Base-by-base conservation (phyloP, 1,284 basidiomycete species). In the Apiotrichum gracile region DNA sequence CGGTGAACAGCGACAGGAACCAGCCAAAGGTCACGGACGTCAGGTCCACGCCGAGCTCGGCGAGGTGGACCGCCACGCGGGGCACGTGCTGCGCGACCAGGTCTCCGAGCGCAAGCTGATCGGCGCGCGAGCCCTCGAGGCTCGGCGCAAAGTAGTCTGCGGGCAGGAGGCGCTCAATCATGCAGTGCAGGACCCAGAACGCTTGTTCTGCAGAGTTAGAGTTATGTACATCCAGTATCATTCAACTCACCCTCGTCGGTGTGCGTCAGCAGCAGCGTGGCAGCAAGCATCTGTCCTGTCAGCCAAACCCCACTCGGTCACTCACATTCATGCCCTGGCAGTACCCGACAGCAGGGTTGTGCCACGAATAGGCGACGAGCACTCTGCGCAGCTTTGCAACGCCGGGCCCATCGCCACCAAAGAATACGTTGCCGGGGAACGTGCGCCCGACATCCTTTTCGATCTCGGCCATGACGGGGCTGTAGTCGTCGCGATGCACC, bases 11-110 rank as follows among this genome's bases (percentile, higher is more conserved):
- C 6, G 90, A 93, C 35, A 98, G 78, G 77, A 97, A 97, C 94
- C 94, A 98, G 3, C 92, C 93, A 76, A 97, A 97, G 54, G 91
- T 97, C 53, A 97, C 90, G 0, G 92, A 92, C 1, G 87, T 85
- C 5, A 98, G 80, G 68, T 98, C 93, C 2, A 97, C 85, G 2
- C 86, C 88, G 0, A 97, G 81, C 17, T 84, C 81, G 4, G 78
- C 80, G 22, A 98, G 79, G 66, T 97, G 92, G 0, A 76, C 68
- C 48, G 85, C 81, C 1, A 97, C 75, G 67, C 83, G 85, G 0
- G 94, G 94, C 21, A 86, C 77, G 47, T 82, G 75, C 56, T 89
- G 85, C 35, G 83, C 82, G 1, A 97, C 87, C 52, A 91, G 87
- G 62, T 96, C 90, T 27, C 88, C 79, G 0, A 98, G 79, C 2